phyloP scores from a whole-genome alignment of 768 basidiomycete genomes.

The Boletus tylopilopsis region DNA sequence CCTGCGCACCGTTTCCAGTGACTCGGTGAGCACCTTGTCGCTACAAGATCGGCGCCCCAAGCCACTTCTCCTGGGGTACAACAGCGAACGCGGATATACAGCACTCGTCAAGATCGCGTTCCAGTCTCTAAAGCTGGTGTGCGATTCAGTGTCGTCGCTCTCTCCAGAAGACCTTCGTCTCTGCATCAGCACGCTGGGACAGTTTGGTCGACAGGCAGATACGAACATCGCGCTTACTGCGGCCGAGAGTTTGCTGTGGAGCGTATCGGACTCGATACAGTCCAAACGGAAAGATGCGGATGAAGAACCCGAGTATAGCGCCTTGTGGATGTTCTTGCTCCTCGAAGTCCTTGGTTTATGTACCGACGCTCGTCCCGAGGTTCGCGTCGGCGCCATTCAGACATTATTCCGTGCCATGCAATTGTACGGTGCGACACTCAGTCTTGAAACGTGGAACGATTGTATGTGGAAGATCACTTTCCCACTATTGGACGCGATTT shows the following conservation, averaged over 20 bases:
- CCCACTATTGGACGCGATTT: constrained; percentile 74
- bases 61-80: constrained; percentile 50
- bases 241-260: constrained; percentile 91
- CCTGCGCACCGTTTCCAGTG: constrained; percentile 34
- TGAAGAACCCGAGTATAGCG: constrained; percentile 69
- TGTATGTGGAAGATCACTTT: constrained; percentile 91
- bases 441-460: constrained; percentile 80
- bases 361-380: constrained; percentile 79
- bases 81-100: constrained; percentile 66
- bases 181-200: constrained; percentile 87
- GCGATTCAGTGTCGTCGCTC: constrained; percentile 84
- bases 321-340: constrained; percentile 92
- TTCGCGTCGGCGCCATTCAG: constrained; percentile 91
- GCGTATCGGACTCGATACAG: constrained; percentile 93
- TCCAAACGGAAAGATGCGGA: constrained; percentile 66
- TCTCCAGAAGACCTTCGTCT: constrained; percentile 77
- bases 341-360: constrained; percentile 80
- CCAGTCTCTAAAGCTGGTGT: constrained; percentile 89
- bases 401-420: constrained; percentile 93
- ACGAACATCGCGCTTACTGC: constrained; percentile 96
- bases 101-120: constrained; percentile 89
- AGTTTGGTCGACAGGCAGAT: constrained; percentile 89
- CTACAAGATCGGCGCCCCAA: constrained; percentile 36
- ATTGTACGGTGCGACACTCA: constrained; percentile 85
- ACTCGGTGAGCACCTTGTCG: constrained; percentile 43